phyloP scores from a whole-genome alignment of 805 yeast species.

The Nematodospora valgi region DNA sequence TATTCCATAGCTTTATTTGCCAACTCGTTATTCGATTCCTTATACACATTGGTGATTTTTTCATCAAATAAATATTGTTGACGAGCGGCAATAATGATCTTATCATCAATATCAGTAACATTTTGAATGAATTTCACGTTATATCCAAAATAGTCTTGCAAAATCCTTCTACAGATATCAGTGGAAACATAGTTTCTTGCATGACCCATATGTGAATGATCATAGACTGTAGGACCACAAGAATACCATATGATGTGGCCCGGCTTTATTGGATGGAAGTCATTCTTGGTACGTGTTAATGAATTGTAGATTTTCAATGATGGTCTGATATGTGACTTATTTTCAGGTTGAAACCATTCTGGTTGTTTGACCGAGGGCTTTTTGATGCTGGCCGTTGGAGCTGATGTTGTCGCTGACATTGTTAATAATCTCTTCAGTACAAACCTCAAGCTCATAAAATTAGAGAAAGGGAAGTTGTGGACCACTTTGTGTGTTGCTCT shows the following conservation, averaged over 20 bases:
- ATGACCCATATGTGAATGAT: constrained; percentile 96
- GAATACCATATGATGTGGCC: constrained; percentile 87
- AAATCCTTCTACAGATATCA: constrained; percentile 85
- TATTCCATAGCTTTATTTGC: constrained; percentile 38
- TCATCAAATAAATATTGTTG: constrained; percentile 77
- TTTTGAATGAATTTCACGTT: constrained; percentile 87
- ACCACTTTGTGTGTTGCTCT: too few species aligned
- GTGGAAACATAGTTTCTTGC: constrained; percentile 95
- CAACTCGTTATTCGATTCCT: constrained; percentile 32
- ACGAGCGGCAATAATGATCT: constrained; percentile 91
- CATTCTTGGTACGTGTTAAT: constrained; percentile 75
- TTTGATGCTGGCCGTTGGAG: constrained; percentile 15
- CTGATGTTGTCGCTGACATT: constrained; percentile 10
- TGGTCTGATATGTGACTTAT: constrained; percentile 14
- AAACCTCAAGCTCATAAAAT: constrained; percentile 7
- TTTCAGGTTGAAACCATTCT: constrained; percentile 27
- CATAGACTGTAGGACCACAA: constrained; percentile 98
- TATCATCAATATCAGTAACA: constrained; percentile 98
- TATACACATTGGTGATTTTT: constrained; percentile 34
- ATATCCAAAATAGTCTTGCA: constrained; percentile 90
- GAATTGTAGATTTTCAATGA: constrained; percentile 72
- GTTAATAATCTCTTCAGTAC: constrained; percentile 3
- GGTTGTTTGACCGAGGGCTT: constrained; percentile 35
- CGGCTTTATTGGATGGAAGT: constrained; percentile 65
- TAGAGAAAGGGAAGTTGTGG: too few species aligned